Conservation (phyloP, 352 stramenopile species). For the Aphanomyces stellatus region DNA sequence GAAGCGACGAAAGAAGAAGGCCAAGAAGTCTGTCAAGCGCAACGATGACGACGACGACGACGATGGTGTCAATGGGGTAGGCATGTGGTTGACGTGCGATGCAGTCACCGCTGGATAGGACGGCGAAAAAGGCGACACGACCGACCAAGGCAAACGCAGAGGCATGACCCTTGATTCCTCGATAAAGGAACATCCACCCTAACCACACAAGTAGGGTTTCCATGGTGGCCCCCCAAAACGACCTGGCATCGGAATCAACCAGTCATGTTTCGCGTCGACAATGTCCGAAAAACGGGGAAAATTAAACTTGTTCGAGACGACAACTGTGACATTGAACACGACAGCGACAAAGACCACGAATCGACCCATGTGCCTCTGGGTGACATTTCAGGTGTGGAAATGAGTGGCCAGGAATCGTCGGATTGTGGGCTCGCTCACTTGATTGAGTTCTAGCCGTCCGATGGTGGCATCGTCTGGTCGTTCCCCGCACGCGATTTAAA, state of each 20-base stretch:
- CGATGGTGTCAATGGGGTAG: neutral
- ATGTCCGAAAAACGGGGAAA: neutral
- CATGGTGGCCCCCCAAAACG: no score
- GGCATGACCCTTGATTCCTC: neutral
- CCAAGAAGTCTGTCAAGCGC: neutral
- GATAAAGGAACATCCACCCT: neutral
- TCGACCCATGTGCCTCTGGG: neutral
- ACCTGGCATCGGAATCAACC: neutral
- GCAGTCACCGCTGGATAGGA: neutral
- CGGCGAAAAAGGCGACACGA: neutral
- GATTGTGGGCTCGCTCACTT: no score
- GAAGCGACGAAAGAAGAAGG: neutral
- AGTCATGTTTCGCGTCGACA: neutral
- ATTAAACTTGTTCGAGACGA: neutral
- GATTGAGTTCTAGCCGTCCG: neutral
- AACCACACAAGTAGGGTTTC: neutral
- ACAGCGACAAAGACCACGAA: neutral
- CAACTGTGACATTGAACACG: conserved; percentile 3
- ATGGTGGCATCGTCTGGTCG: neutral
- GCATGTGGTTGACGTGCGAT: neutral
- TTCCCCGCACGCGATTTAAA: neutral
- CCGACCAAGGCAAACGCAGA: neutral
- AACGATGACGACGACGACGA: neutral
- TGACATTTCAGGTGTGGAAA: neutral
- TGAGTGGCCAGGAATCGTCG: neutral